Evolutionary conservation across 768 basidiomycete genomes (phyloP).

Genomic region (Filobasidium floriforme): DNA sequence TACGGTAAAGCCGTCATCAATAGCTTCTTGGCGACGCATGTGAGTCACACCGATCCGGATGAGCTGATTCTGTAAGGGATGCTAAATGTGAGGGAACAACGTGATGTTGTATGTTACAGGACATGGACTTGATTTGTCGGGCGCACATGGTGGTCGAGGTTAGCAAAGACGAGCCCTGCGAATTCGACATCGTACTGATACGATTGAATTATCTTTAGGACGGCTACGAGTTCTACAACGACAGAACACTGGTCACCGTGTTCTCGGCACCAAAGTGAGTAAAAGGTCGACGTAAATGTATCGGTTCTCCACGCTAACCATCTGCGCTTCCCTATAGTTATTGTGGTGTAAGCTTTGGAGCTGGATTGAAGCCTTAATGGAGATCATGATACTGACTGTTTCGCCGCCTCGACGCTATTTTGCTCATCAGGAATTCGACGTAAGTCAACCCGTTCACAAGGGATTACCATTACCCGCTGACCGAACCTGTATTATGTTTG

Average conservation of each 20-base stretch:
- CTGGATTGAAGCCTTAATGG: neutral
- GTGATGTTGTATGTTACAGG: too few relatives aligned
- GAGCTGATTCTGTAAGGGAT: neutral
- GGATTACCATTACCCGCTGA: too few relatives aligned
- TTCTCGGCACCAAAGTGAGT: constrained; percentile 97
- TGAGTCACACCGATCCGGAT: constrained; percentile 24
- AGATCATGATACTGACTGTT: constrained; percentile 23
- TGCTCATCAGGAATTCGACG: constrained; percentile 64
- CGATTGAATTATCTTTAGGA: constrained; percentile 12
- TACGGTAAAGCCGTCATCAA: constrained; percentile 97
- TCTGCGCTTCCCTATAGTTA: constrained; percentile 33
- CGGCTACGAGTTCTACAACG: constrained; percentile 99
- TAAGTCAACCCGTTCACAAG: neutral
- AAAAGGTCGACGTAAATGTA: neutral
- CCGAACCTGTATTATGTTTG: neutral
- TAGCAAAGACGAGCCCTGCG: neutral
- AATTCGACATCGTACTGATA: neutral
- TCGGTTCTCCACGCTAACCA: neutral
- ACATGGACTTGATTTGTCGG: constrained; percentile 98
- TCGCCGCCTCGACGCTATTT: neutral
- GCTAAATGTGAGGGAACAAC: neutral
- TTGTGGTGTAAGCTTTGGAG: constrained; percentile 41
- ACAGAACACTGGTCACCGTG: constrained; percentile 93
- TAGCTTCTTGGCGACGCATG: constrained; percentile 63
- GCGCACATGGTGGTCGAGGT: constrained; percentile 99